A percentile compares a stretch with the other conserved stretches of the same genome.
phyloP scores from a whole-genome alignment of 2,329 filamentous ascomycete genomes.

The Sclerotinia spermophila region DNA sequence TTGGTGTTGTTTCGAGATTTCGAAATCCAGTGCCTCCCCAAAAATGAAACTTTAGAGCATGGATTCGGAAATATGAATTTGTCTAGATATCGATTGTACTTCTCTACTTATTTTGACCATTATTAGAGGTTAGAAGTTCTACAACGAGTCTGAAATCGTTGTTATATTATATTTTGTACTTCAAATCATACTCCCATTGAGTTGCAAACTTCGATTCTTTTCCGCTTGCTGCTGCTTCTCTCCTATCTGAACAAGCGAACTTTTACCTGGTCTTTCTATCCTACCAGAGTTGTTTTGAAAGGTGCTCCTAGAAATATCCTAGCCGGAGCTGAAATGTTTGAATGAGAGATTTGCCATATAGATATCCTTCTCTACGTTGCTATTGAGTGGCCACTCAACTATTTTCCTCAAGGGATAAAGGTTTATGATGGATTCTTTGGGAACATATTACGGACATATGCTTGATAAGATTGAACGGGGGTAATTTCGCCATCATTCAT shows the following conservation, averaged over 20 bases:
- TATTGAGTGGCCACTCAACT: not conserved
- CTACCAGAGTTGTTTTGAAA: not conserved
- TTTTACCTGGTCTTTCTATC: not conserved
- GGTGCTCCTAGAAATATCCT: too few species aligned
- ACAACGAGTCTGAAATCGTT: not conserved
- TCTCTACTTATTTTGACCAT: not conserved
- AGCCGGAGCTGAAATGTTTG: not conserved
- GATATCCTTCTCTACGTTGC: not conserved
- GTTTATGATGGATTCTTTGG: too few species aligned
- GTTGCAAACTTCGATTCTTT: not conserved
- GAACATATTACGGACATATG: not conserved
- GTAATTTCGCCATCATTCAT: not conserved
- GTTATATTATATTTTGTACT: not conserved
- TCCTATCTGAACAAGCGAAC: slow-evolving; percentile 1
- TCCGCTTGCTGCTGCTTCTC: not conserved
- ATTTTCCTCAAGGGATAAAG: not conserved
- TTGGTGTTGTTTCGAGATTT: not conserved
- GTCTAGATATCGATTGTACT: not conserved
- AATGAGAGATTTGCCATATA: too few species aligned
- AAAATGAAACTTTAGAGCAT: too few species aligned
- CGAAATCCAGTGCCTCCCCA: too few species aligned
- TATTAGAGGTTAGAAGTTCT: too few species aligned
- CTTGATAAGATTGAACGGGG: not conserved
- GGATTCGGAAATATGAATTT: not conserved
- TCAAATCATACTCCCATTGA: not conserved